phyloP scores from a whole-genome alignment of 352 stramenopile genomes.

The Phytophthora brassicae region DNA sequence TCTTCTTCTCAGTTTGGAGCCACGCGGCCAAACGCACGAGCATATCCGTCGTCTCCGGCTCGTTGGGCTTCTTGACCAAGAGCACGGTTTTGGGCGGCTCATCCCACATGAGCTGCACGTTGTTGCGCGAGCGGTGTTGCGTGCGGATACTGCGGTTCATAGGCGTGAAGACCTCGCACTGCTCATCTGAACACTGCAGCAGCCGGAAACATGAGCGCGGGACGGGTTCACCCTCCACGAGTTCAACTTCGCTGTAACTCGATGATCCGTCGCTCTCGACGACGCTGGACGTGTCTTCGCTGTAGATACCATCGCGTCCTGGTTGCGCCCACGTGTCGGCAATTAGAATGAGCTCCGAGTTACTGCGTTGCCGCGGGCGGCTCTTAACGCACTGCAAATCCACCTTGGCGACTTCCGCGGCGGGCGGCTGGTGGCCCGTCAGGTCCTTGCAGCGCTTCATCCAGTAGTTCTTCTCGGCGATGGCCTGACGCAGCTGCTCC shows the following conservation, averaged over 20 bases:
- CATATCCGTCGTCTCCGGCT: conserved; percentile 72
- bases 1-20: conserved; percentile 72
- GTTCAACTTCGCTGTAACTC: conserved; percentile 44
- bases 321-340: conserved; percentile 76
- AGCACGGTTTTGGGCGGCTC: conserved; percentile 78
- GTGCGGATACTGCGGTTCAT: conserved; percentile 87
- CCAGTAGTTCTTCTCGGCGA: conserved; percentile 90
- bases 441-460: conserved; percentile 85
- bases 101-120: conserved; percentile 90
- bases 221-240: conserved; percentile 27
- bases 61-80: conserved; percentile 90
- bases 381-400: conserved; percentile 56
- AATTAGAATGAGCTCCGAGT: conserved; percentile 84
- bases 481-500: conserved; percentile 71
- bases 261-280: conserved; percentile 50
- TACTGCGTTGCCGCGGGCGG: conserved; percentile 64
- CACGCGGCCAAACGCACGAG: conserved; percentile 66
- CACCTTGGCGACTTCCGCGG: conserved; percentile 30
- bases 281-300: conserved; percentile 58
- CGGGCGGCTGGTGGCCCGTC: conserved; percentile 41
- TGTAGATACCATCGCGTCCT: conserved; percentile 68
- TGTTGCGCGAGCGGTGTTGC: conserved; percentile 84
- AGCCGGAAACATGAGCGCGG: conserved; percentile 72
- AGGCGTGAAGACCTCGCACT: conserved; percentile 87
- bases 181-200: conserved; percentile 85